Evolutionary conservation across 2,329 filamentous ascomycete genomes (phyloP).

Genomic region (Aspergillus sp.): DNA sequence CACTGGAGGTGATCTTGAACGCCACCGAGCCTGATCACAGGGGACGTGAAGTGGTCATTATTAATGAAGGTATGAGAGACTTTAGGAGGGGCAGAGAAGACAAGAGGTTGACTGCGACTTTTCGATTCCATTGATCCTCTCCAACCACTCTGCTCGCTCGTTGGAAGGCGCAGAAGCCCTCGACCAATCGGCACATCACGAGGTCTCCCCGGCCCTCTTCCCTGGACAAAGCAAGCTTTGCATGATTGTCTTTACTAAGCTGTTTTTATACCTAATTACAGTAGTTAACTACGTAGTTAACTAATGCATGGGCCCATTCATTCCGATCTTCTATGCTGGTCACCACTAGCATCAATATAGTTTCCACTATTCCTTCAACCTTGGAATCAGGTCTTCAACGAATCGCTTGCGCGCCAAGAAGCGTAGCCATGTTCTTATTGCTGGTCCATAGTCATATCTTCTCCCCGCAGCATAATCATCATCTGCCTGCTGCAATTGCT

Average conservation of each 20-base stretch:
- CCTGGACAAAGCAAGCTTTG: not conserved
- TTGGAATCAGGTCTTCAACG: conserved; percentile 41
- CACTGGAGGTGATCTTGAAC: not conserved
- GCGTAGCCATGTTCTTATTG: conserved; percentile 68
- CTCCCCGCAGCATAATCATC: conserved; percentile 43
- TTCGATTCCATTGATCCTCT: not conserved
- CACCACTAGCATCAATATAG: not conserved
- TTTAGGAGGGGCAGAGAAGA: not conserved
- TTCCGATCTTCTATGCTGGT: not conserved
- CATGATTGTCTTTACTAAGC: not conserved
- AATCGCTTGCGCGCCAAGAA: conserved; percentile 67
- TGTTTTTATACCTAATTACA: too few species aligned
- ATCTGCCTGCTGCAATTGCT: conserved; percentile 38
- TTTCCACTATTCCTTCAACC: not conserved
- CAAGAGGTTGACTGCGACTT: not conserved
- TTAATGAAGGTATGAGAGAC: not conserved
- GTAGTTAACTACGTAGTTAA: too few species aligned
- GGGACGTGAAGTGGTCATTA: not conserved
- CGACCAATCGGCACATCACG: conserved; percentile 23
- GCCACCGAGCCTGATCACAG: conserved; percentile 1
- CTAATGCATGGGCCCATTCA: not conserved
- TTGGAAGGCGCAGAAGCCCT: conserved; percentile 1
- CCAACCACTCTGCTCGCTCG: not conserved
- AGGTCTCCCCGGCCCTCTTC: conserved; percentile 5
- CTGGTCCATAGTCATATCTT: conserved; percentile 65